Evolutionary conservation across 176 grass and related monocot species (phyloP).

Genomic region (Oryza meyeriana): DNA sequence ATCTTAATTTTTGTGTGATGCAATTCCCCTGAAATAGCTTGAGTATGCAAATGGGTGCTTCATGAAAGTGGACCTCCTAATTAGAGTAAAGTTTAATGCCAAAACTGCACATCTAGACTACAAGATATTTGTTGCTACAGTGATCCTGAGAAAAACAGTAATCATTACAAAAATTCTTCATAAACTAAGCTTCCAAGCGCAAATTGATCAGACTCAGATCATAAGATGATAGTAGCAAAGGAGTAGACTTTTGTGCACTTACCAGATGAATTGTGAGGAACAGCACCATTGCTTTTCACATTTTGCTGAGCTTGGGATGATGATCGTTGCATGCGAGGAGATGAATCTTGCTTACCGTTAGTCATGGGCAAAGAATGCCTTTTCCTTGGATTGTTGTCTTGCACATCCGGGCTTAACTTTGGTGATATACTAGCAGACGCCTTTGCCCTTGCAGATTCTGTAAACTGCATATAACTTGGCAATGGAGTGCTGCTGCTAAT

Average conservation of each 20-base stretch:
- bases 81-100: background rate
- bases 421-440: constrained; percentile 54
- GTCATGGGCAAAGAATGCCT: constrained; percentile 84
- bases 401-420: constrained; percentile 80
- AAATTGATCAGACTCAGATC: background rate
- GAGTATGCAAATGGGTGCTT: background rate
- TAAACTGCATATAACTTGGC: constrained; percentile 97
- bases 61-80: background rate
- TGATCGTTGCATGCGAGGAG: constrained; percentile 89
- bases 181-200: background rate
- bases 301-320: constrained; percentile 70
- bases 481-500: constrained; percentile 76
- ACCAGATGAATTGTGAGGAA: constrained; percentile 68
- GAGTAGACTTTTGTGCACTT: background rate
- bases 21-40: background rate
- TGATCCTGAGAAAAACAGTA: background rate
- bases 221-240: background rate
- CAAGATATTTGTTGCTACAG: too few species aligned
- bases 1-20: background rate
- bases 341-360: constrained; percentile 56
- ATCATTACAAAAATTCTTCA: background rate
- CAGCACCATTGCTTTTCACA: constrained; percentile 48
- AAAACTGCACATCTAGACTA: background rate
- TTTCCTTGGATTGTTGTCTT: constrained; percentile 69
- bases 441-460: constrained; percentile 93